These are phyloP conservation scores for Iberis pinnata DNA, from an alignment of 345 rosid species.

Conservation along the genomic window DNA sequence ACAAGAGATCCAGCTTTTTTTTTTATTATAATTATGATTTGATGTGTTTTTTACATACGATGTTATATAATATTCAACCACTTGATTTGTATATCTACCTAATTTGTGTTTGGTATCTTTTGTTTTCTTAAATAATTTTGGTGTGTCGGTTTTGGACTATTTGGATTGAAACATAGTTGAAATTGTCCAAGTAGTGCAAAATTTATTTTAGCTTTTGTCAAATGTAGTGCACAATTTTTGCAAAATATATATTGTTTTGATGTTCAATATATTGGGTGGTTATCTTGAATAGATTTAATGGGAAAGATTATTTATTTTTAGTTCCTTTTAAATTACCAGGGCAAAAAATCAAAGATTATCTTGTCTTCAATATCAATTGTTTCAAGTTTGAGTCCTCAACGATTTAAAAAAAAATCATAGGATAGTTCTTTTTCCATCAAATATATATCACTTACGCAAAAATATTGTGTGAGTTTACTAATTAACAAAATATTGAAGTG, in stretches of 20 bases:
- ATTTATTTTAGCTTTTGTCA: not conserved
- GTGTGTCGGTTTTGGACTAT: conserved; percentile 7
- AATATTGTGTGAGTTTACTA: no score
- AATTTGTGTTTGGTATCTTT: not conserved
- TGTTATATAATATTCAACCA: no score
- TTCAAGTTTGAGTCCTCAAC: not conserved
- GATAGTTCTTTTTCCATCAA: not conserved
- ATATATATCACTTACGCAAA: no score
- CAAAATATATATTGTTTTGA: not conserved
- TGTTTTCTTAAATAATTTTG: not conserved
- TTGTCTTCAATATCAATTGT: not conserved
- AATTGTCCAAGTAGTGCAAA: not conserved
- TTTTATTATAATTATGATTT: conserved; percentile 17
- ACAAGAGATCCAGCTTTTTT: conserved; percentile 13
- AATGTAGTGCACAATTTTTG: not conserved
- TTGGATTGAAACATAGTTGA: not conserved
- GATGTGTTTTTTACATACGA: conserved; percentile 18
- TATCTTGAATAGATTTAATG: no score
- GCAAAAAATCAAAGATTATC: not conserved
- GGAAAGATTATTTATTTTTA: no score
- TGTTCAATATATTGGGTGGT: no score
- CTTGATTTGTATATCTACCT: not conserved
- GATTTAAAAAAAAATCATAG: not conserved
- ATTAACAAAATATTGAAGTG: no score
- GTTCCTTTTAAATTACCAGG: no score